Evolutionary conservation across 169 alveolate species (phyloP).

Genomic region (Plasmodium adleri): DNA sequence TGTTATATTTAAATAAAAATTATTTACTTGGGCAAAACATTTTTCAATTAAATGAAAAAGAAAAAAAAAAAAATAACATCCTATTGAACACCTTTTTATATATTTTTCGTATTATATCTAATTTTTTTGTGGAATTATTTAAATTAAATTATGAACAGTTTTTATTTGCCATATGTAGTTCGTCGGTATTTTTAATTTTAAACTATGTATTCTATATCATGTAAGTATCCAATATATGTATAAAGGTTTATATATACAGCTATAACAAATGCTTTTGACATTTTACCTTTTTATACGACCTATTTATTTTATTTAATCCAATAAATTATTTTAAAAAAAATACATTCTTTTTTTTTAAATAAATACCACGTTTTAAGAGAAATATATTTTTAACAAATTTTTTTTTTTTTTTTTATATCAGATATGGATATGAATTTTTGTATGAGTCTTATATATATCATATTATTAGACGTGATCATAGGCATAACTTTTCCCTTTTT

Average conservation of each 20-base stretch:
- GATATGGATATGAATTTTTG: constrained; percentile 94
- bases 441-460: constrained; percentile 97
- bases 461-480: constrained; percentile 95
- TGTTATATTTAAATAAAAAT: constrained; percentile 81
- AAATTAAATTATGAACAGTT: constrained; percentile 79
- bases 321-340: neutral
- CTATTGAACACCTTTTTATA: constrained; percentile 47
- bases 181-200: constrained; percentile 82
- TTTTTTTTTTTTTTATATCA: constrained; percentile 15
- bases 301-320: neutral
- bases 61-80: constrained; percentile 50
- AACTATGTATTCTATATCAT: constrained; percentile 83
- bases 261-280: neutral
- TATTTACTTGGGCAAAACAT: constrained; percentile 48
- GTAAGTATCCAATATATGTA: constrained; percentile 16
- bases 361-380: no score
- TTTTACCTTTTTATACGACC: neutral
- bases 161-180: constrained; percentile 86
- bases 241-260: no score
- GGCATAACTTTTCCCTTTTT: constrained; percentile 97
- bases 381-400: neutral
- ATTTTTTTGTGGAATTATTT: constrained; percentile 23
- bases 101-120: constrained; percentile 3
- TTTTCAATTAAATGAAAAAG: constrained; percentile 54
- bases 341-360: neutral